Evolutionary conservation across 2,329 filamentous ascomycete genomes (phyloP).

Genomic region (Pestalotiopsis fici): DNA sequence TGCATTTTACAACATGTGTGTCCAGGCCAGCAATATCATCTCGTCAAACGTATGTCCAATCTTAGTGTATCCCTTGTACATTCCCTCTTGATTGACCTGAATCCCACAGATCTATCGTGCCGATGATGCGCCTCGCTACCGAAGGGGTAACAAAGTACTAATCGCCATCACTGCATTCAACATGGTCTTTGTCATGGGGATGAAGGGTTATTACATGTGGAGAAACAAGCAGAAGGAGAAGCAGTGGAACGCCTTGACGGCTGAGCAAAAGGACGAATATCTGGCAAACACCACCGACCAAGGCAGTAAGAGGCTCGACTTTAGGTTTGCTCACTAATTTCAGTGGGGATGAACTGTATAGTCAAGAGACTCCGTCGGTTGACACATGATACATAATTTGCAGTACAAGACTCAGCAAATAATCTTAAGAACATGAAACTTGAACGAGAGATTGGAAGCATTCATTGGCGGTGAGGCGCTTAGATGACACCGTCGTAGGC

Average conservation of each 20-base stretch:
- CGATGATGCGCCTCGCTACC: conserved; percentile 49
- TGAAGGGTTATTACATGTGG: conserved; percentile 40
- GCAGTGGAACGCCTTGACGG: conserved; percentile 18
- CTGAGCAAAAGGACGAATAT: conserved; percentile 20
- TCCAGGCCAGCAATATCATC: conserved; percentile 45
- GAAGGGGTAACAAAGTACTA: conserved; percentile 40
- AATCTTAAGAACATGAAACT: too few species aligned
- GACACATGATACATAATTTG: too few species aligned
- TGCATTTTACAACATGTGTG: conserved; percentile 61
- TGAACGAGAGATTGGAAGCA: too few species aligned
- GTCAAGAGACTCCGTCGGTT: too few species aligned
- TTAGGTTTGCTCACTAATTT: conserved; percentile 22
- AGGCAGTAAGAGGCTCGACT: conserved; percentile 23
- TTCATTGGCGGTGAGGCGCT: too few species aligned
- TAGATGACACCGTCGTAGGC: too few species aligned
- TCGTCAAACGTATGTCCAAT: conserved; percentile 35
- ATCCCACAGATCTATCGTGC: conserved; percentile 27
- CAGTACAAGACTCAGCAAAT: too few species aligned
- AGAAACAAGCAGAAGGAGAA: conserved; percentile 33
- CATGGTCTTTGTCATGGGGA: conserved; percentile 28
- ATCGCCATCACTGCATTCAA: conserved; percentile 39
- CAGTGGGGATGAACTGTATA: background rate
- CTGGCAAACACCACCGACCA: conserved; percentile 21
- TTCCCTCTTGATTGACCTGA: too few species aligned
- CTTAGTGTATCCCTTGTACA: background rate